A percentile compares a stretch with the other conserved stretches of the same genome.
These are phyloP conservation scores for Hyaloscypha variabilis DNA, from an alignment of 495 filamentous ascomycete species.

Conservation along the genomic window DNA sequence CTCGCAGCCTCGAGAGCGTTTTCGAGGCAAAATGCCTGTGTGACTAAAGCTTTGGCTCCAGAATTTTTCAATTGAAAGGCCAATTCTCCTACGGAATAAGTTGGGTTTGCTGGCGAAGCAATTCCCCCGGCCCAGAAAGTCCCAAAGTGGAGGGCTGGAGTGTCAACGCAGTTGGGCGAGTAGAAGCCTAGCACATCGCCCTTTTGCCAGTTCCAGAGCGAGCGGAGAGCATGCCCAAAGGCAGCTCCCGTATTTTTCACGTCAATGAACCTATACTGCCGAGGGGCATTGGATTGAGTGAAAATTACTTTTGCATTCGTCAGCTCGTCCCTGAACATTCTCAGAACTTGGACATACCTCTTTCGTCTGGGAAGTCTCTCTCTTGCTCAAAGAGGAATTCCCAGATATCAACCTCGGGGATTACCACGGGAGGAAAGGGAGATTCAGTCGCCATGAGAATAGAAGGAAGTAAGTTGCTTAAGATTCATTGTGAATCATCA, in stretches of 20 bases:
- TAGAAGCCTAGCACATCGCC: constrained; percentile 73
- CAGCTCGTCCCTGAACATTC: not conserved
- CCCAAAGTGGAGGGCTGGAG: constrained; percentile 69
- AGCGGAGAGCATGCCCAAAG: constrained; percentile 78
- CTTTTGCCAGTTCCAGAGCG: constrained; percentile 76
- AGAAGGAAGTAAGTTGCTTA: not conserved
- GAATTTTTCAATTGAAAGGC: constrained; percentile 75
- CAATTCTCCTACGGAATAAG: constrained; percentile 77
- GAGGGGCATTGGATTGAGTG: constrained; percentile 68
- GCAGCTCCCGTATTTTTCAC: constrained; percentile 65
- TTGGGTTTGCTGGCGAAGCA: constrained; percentile 79
- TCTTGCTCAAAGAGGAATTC: constrained; percentile 74
- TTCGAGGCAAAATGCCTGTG: constrained; percentile 62
- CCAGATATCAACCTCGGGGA: constrained; percentile 72
- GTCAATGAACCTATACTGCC: constrained; percentile 69
- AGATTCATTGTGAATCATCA: no score
- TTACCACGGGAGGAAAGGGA: constrained; percentile 53
- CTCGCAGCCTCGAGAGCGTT: constrained; percentile 67
- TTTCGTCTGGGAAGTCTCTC: constrained; percentile 62
- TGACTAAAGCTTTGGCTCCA: constrained; percentile 64
- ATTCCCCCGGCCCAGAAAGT: constrained; percentile 79
- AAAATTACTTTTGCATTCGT: constrained; percentile 64
- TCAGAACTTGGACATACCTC: constrained; percentile 45
- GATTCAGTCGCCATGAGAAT: constrained; percentile 36
- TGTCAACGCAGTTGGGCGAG: constrained; percentile 75